phyloP scores from a whole-genome alignment of 257 asterid genomes.

The Fraxinus anomala region DNA sequence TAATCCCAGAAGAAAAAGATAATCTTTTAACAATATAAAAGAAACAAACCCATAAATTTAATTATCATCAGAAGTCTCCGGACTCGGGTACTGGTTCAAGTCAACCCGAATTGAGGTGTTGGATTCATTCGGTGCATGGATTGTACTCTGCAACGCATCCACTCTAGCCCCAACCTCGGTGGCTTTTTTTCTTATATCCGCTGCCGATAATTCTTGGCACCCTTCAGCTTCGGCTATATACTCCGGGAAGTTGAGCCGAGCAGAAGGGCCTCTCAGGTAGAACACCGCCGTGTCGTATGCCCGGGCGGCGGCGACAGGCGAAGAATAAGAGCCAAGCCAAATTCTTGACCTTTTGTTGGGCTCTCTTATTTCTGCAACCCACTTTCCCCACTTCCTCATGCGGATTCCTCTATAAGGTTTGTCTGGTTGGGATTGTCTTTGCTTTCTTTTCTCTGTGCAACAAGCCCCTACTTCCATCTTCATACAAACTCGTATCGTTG shows the following conservation, averaged over 20 bases:
- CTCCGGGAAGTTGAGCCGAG: slow-evolving; percentile 86
- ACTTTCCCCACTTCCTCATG: slow-evolving; percentile 97
- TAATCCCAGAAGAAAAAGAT: neutral
- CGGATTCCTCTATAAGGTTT: slow-evolving; percentile 82
- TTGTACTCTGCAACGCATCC: slow-evolving; percentile 60
- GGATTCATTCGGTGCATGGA: slow-evolving; percentile 7
- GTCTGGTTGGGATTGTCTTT: slow-evolving; percentile 41
- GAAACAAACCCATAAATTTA: slow-evolving; percentile 16
- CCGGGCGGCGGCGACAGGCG: slow-evolving; percentile 90
- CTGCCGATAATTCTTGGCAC: slow-evolving; percentile 61
- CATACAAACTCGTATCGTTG: neutral
- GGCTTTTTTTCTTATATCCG: slow-evolving; percentile 74
- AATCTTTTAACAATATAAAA: neutral
- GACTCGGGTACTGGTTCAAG: slow-evolving; percentile 82
- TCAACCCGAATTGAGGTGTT: slow-evolving; percentile 44
- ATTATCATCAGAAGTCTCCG: slow-evolving; percentile 60
- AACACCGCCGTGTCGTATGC: slow-evolving; percentile 90
- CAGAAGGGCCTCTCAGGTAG: slow-evolving; percentile 76
- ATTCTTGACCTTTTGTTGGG: slow-evolving; percentile 81
- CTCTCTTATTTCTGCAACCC: slow-evolving; percentile 94
- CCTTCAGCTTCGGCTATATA: slow-evolving; percentile 36
- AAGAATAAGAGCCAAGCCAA: slow-evolving; percentile 87
- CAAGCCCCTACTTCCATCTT: slow-evolving; percentile 28
- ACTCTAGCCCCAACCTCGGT: slow-evolving; percentile 90
- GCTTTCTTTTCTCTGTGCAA: slow-evolving; percentile 57